Evolutionary conservation across 352 stramenopile genomes (phyloP), one percentile per base, ranked within the genome.

Genomic region (Phytophthora brassicae): DNA sequence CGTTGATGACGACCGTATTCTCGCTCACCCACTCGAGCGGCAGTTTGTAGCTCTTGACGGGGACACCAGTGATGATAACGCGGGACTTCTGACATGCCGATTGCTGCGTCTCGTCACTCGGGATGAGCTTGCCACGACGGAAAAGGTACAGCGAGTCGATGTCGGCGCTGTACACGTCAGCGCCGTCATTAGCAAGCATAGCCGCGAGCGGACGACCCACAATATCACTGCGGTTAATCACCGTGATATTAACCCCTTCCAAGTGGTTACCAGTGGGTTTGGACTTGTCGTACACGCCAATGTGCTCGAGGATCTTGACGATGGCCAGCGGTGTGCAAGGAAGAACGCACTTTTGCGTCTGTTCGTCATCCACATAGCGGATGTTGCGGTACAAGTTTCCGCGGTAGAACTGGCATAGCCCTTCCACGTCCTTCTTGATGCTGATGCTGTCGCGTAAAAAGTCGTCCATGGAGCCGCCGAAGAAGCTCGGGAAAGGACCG

Each of bases 171-270:
- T 96, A 99, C 5, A 99, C 94, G 45, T 95, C 94, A 14, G 94
- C 95, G 17, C 94, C 96, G 66, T 98, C 90, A 69, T 98, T 97
- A 6, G 96, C 94, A 16, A 99, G 85, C 84, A 99, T 97, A 9
- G 91, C 94, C 7, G 94, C 95, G 23, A 99, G 72, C 20, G 96
- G 96, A 14, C 96, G 79, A 14, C 96, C 96, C 11, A 99, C 80
- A 63, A 99, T 98, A 72, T 99, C 96, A 36, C 93, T 98, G 55
- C 96, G 88, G 84, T 99, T 99, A 64, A 99, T 96, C 47, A 99
- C 96, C 48, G 95, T 98, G 44, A 98, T 89, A 56, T 84, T 95
- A 43, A 92, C 82, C 26, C 92, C 88, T 28, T 83, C 64, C 63
- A 97, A 69, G 64, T 90, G 83, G 62, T 88, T 67, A 39, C 78